Evolutionary conservation across 306 rosid genomes (phyloP), one percentile per base, ranked within the genome.

Genomic region (Lathyrus sativus): DNA sequence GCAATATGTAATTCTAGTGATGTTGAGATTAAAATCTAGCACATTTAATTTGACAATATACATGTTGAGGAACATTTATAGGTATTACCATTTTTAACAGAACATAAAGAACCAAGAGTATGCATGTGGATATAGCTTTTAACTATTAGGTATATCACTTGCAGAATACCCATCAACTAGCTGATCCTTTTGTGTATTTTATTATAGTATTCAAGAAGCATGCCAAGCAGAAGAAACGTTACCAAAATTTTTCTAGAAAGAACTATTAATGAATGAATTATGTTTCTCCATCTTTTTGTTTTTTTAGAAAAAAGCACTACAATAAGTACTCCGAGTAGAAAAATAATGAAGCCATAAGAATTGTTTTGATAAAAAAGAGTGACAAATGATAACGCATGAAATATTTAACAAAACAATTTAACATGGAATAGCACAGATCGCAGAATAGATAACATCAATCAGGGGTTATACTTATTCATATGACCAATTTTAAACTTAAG

Each of bases 51-150:
- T 33, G 17, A 67, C 48, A 50, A 46, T 11, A 48, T 31, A 10
- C 26, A 59, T 46, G 13, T 19, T 55, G 39, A 18, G 38, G 61
- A 24, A 10, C 19, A 41, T 14, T 70, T 24, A 33, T 31, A 14
- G 57, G 33, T 58, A 29, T 26, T 38, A n/a, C 48, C 38, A 33
- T 2, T 67, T 67, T 67, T 50, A 50, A 38, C 3, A 42, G 43
- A 24, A 37, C 29, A 38, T 68, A 54, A 24, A 68, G 24, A 54
- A 55, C 31, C 56, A 54, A 54, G 42, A 68, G 10, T n/a, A 67
- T 31, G 9, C 1, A 5, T 7, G 14, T 4, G 14, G 51, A 2
- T 69, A 54, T 55, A 24, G 15, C 43, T 55, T 12, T 55, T 26
- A 26, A 28, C 11, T 28, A 11, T 28, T 56, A 28, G 18, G 9